phyloP scores from a whole-genome alignment of 2,329 filamentous ascomycete species.

The Aspergillus proliferans region DNA sequence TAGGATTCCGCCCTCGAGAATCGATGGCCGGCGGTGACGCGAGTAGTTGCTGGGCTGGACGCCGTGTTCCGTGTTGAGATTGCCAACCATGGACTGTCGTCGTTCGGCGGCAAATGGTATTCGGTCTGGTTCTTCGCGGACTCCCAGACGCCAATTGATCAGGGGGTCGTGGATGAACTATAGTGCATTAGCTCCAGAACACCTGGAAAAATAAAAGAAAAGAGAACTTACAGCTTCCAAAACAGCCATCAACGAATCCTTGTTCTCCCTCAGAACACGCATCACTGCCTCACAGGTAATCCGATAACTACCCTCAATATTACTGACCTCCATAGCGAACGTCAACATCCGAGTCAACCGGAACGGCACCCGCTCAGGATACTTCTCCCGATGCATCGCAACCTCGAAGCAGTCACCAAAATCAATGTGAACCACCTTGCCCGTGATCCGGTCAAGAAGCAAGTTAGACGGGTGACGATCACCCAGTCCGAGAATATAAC shows the following conservation, averaged over 20 bases:
- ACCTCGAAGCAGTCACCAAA: constrained; percentile 99
- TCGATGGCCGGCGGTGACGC: constrained; percentile 62
- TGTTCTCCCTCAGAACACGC: constrained; percentile 92
- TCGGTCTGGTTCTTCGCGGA: constrained; percentile 55
- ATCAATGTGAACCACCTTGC: constrained; percentile 97
- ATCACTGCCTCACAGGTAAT: constrained; percentile 99
- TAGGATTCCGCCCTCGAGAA: constrained; percentile 55
- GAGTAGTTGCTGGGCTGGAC: constrained; percentile 59
- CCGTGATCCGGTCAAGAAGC: constrained; percentile 92
- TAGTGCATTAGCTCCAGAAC: constrained; percentile 7
- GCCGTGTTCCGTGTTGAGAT: constrained; percentile 44
- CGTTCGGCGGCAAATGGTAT: constrained; percentile 57
- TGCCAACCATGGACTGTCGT: constrained; percentile 53
- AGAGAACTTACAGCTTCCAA: constrained; percentile 76
- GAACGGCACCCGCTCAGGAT: constrained; percentile 96
- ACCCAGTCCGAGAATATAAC: constrained; percentile 93
- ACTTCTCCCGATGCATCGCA: constrained; percentile 98
- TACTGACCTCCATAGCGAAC: constrained; percentile 99
- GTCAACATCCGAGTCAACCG: constrained; percentile 96
- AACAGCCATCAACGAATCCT: constrained; percentile 97
- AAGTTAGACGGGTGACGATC: constrained; percentile 97
- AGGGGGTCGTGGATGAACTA: constrained; percentile 99
- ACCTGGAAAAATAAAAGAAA: not conserved
- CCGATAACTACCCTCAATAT: constrained; percentile 96
- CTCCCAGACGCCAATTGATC: constrained; percentile 83